Percentiles rank a stretch among this genome's conserved stretches.
Conservation (phyloP, 2,329 filamentous ascomycete genomes). For the Fusarium sp. region DNA sequence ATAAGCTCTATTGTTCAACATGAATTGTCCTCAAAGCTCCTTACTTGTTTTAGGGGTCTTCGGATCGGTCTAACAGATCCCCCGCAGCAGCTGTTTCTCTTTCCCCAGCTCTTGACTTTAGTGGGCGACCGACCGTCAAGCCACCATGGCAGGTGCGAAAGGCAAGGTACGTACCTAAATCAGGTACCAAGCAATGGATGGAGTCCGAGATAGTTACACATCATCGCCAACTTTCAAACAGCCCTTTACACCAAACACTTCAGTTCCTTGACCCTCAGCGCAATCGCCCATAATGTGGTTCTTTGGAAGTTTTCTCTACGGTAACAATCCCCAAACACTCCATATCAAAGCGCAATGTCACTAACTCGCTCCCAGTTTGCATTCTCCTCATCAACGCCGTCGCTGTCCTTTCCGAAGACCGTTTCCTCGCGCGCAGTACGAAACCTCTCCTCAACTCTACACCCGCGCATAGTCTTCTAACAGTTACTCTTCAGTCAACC, state of each 20-base stretch:
- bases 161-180: conserved; percentile 26
- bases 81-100: conserved; percentile 36
- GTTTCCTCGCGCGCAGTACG: conserved; percentile 82
- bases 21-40: conserved; percentile 9
- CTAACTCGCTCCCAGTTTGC: conserved; percentile 65
- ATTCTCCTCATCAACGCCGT: conserved; percentile 95
- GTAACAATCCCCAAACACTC: conserved; percentile 38
- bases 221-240: conserved; percentile 35
- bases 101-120: conserved; percentile 10
- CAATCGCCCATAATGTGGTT: conserved; percentile 72
- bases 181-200: background rate
- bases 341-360: background rate
- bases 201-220: conserved; percentile 39
- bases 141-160: conserved; percentile 31
- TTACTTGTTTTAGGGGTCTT: conserved; percentile 26
- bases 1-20: conserved; percentile 7
- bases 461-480: conserved; percentile 30
- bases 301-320: conserved; percentile 80
- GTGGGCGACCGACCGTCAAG: conserved; percentile 11
- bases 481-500: conserved; percentile 71
- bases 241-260: conserved; percentile 10
- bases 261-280: background rate
- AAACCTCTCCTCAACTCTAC: background rate
- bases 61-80: conserved; percentile 56
- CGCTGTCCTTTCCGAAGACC: conserved; percentile 93